Evolutionary conservation across 805 yeast genomes (phyloP).

Genomic region (Kregervanrija fluxuum): DNA sequence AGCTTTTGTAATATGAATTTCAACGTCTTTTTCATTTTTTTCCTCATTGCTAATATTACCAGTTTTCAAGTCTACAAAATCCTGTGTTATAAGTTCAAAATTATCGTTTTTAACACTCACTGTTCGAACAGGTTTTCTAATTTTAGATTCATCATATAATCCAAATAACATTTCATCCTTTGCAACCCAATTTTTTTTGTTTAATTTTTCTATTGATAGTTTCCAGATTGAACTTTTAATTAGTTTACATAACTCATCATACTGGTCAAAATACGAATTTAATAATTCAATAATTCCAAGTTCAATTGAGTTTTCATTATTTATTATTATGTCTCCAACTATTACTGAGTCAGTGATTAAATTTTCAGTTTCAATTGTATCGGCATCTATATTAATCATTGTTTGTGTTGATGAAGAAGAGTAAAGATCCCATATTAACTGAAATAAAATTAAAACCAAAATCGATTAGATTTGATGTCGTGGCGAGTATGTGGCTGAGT

Average conservation of each 20-base stretch:
- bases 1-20: background rate
- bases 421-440: no score
- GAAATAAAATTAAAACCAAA: no score
- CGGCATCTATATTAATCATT: no score
- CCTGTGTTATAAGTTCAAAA: background rate
- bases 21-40: background rate
- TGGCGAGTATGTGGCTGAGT: no score
- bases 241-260: conserved; percentile 12
- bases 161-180: background rate
- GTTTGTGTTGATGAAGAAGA: no score
- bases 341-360: no score
- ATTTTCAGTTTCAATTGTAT: no score
- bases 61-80: background rate
- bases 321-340: background rate
- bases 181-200: conserved; percentile 1
- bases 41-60: conserved; percentile 1
- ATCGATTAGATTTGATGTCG: no score
- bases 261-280: conserved; percentile 27
- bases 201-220: conserved; percentile 26
- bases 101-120: background rate
- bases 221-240: conserved; percentile 1
- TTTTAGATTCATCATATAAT: conserved; percentile 5
- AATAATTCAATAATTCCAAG: conserved; percentile 20
- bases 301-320: background rate
- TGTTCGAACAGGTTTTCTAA: conserved; percentile 1